phyloP scores from a whole-genome alignment of 345 rosid genomes.

The Turritis glabra region DNA sequence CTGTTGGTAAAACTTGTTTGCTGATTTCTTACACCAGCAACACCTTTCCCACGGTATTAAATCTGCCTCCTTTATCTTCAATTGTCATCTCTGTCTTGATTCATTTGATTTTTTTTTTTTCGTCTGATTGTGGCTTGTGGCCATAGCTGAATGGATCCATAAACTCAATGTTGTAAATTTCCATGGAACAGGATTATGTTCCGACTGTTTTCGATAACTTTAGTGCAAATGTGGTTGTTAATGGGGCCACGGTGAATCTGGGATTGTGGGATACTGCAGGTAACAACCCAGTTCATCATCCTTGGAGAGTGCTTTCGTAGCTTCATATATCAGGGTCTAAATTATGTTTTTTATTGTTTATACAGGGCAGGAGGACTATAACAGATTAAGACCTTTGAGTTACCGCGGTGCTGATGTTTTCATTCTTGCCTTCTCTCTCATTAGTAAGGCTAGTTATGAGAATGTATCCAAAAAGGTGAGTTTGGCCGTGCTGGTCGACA shows the following conservation, averaged over 20 bases:
- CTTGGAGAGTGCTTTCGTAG: neutral
- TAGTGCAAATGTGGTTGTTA: slow-evolving; percentile 90
- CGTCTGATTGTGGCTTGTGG: neutral
- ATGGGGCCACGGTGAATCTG: slow-evolving; percentile 78
- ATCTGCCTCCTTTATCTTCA: neutral
- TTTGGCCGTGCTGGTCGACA: too few species aligned
- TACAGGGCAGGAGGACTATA: slow-evolving; percentile 93
- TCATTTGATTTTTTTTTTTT: neutral
- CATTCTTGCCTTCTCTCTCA: slow-evolving; percentile 86
- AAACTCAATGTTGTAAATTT: neutral
- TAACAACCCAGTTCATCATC: slow-evolving; percentile 24
- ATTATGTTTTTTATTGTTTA: neutral
- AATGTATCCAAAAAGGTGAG: slow-evolving; percentile 87
- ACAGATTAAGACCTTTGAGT: slow-evolving; percentile 87
- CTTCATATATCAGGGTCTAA: neutral
- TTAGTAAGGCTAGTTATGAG: slow-evolving; percentile 98
- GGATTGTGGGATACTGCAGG: slow-evolving; percentile 99
- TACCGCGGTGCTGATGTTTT: slow-evolving; percentile 97
- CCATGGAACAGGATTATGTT: slow-evolving; percentile 69
- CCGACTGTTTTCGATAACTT: slow-evolving; percentile 94
- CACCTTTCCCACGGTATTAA: slow-evolving; percentile 33
- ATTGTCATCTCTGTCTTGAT: neutral
- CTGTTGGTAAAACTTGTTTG: slow-evolving; percentile 42
- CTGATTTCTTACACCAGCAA: slow-evolving; percentile 39
- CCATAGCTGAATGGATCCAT: neutral